Base-by-base conservation (phyloP, 345 rosid genomes). In the Populus deltoides region DNA sequence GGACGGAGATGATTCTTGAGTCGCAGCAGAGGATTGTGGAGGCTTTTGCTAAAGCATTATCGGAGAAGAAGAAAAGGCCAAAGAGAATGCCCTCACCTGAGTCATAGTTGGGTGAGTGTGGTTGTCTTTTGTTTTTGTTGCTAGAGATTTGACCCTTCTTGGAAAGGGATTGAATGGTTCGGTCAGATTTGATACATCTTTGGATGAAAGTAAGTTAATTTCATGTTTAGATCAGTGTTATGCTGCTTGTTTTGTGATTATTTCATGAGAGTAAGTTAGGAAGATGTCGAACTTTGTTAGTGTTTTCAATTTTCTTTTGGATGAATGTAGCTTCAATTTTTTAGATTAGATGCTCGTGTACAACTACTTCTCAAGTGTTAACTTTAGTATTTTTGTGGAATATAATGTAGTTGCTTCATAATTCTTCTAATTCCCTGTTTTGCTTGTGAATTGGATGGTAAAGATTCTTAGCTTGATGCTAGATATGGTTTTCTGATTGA, bases 11-110 rank as follows among this genome's bases (percentile, higher is more conserved):
- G 99, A 85, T 95, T 65, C 74, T 95, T 78, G 94, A 93, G 43
- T 93, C 97, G 0, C 99, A 95, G 78, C 96, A 93, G 80, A 80
- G 90, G 75, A 88, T 93, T 31, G 89, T 93, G 47, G 96, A 92
- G 70, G 87, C 97, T 0, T 93, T 95, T 78, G 89, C 96, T 0
- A 90, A 87, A 78, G 90, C 88, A 4, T 84, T 90, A 51, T 81
- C 91, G 0, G 96, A 92, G 77, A 85, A 85, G 87, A 88, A 82
- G 81, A 86, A 85, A 84, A 76, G 63, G 68, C 41, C 73, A 12
- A 71, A 81, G 77, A 68, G 75, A 49, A 43, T 49, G 49, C 36
- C 66, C 20, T 66, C 80, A 4, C 77, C 77, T 0, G 45, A 70
- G 55, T 61, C 70, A 12, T 47, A 75, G 67, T 3, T 11, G 12